Evolutionary conservation across 1,284 basidiomycete genomes (phyloP).

Genomic region (Puccinia novopanici): DNA sequence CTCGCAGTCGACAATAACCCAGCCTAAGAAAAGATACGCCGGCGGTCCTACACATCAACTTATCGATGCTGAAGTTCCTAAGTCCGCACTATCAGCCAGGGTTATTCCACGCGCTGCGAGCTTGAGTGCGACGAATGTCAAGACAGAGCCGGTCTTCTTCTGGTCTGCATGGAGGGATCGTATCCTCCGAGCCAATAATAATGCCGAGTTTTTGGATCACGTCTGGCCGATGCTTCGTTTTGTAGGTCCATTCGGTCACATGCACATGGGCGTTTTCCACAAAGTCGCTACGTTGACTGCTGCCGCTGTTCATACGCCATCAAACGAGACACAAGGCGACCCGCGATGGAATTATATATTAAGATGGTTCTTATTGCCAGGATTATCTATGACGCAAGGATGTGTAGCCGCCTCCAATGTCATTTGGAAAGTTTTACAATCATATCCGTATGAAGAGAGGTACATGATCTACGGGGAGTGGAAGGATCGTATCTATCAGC

Average conservation of each 20-base stretch:
- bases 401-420: conserved; percentile 84
- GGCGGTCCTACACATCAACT: conserved; percentile 53
- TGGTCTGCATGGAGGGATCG: conserved; percentile 77
- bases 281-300: conserved; percentile 59
- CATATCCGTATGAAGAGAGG: conserved; percentile 75
- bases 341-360: conserved; percentile 74
- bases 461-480: conserved; percentile 95
- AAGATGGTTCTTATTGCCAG: conserved; percentile 79
- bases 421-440: conserved; percentile 79
- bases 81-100: conserved; percentile 65
- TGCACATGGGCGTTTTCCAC: conserved; percentile 69
- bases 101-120: conserved; percentile 62
- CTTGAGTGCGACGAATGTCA: conserved; percentile 73
- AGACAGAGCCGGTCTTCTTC: conserved; percentile 79
- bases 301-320: conserved; percentile 57
- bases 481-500: conserved; percentile 69
- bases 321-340: conserved; percentile 55
- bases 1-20: background rate
- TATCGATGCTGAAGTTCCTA: conserved; percentile 65
- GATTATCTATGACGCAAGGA: conserved; percentile 78
- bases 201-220: conserved; percentile 66
- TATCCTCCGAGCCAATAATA: conserved; percentile 68
- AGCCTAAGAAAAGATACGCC: conserved; percentile 40
- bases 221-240: conserved; percentile 62
- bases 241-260: conserved; percentile 72